Base-by-base conservation (phyloP, 2,329 filamentous ascomycete genomes). In the Xylariaceae sp. region DNA sequence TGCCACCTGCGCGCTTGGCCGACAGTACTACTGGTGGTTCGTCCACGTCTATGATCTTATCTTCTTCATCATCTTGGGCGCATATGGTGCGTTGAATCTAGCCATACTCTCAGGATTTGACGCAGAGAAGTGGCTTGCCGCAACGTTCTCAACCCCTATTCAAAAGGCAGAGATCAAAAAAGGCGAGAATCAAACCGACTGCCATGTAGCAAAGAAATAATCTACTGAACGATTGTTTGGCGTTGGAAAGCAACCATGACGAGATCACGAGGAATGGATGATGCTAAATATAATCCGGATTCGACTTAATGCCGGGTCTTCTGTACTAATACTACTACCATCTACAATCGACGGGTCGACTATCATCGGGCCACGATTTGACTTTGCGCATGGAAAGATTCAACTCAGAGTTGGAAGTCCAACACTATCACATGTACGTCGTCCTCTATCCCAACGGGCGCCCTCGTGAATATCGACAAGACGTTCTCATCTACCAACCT, bases 11-110 rank as follows among this genome's bases (percentile, higher is more conserved):
- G 80, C 83, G 2, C 76, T 96, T 41, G 94, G 94, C 0, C 84
- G 86, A 23, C 93, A 97, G 79, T 91, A 96, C 76, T 81, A 92
- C 55, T 99, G 94, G 94, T 99, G 94, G 94, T 80, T 84, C 3
- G 85, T 94, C 4, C 92, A 97, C 77, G 80, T 92, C 51, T 61
- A 91, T 39, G 87, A 91, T 69, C 64, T 91, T 6, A 68, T 78
- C 57, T 73, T 76, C 1, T 44, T 79, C 1, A 51, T 76, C 4
- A 69, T 67, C 11, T 61, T 72, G 0, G 17, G 71, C 1, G 63
- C 64, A 4, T 73, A 73, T 54, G 68, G 61, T 4, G 57, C 64
- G 13, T 58, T 73, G 37, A 61, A 61, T 37, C 60, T 56, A 13
- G 60, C 58, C 2, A 59, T 62, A 6, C 54, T 61, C 3, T 62